Base-by-base conservation (phyloP, 805 yeast genomes). In the Candida incommunis region DNA sequence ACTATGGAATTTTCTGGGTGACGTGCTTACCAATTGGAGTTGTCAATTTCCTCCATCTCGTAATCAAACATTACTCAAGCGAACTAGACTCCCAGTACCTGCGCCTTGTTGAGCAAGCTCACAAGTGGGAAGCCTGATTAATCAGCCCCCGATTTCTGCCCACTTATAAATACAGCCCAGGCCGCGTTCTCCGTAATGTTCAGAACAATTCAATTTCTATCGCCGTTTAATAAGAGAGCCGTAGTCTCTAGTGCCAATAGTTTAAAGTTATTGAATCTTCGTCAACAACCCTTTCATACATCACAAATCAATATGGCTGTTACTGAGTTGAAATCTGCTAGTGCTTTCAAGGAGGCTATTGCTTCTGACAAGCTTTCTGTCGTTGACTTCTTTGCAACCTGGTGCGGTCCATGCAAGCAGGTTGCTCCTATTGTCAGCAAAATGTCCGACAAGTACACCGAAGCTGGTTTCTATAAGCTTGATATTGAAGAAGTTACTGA, bases 341-440 rank as follows among this genome's bases (percentile, higher is more conserved):
- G 50, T 41, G 88, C 87, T 63, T 90, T 88, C 74, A 68, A 75
- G 45, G 69, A 71, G 48, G 81, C 79, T 53, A 74, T 81, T 59
- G 71, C 37, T 31, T 31, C 37, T 20, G 75, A 74, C 52, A 80
- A 80, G 56, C 71, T 86, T 58, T 86, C 82, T 53, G 88, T 87
- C 52, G 82, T 87, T 55, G 96, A 88, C 69, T 88, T 88, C 70
- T 84, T 78, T 57, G 96, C 96, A 55, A 75, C 82, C 46, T 88
- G 96, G 95, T 88, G 96, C 67, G 95, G 95, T 54, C 97, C 98
- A 46, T 92, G 98, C 72, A 85, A 86, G 72, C 84, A 84, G 78
- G 82, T 92, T 67, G 88, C 96, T 46, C 98, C 98, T 56, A 68
- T 82, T 68, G 70, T 90, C 54, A 95, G 88, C 62, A 81, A 82